phyloP scores from a whole-genome alignment of 441 rosid species.

The Euphorbia schlechtendalii region DNA sequence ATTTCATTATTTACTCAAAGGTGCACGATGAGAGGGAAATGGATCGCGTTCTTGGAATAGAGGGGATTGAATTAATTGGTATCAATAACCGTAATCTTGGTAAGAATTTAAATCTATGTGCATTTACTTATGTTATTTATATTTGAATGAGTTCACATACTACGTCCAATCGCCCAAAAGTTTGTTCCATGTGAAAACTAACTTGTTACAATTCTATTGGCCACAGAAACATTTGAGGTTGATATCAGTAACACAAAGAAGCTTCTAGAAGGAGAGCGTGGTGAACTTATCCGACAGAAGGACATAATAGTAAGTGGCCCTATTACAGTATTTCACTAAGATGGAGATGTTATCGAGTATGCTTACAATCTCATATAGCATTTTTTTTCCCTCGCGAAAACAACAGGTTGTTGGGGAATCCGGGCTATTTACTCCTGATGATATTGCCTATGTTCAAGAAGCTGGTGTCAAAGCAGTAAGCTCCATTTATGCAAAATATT shows the following conservation, averaged over 20 bases:
- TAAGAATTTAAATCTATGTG: slow-evolving; percentile 26
- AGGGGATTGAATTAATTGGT: slow-evolving; percentile 81
- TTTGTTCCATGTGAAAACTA: no score
- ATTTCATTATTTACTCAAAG: slow-evolving; percentile 28
- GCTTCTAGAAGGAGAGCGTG: slow-evolving; percentile 85
- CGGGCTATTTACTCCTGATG: slow-evolving; percentile 79
- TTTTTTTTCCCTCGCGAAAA: slow-evolving; percentile 4
- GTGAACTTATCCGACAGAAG: slow-evolving; percentile 52
- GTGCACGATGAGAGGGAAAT: slow-evolving; percentile 95
- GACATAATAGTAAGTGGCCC: slow-evolving; percentile 62
- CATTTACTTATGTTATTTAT: slow-evolving; percentile 7
- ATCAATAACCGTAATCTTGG: slow-evolving; percentile 92
- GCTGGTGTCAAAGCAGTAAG: slow-evolving; percentile 92
- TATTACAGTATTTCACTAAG: not conserved
- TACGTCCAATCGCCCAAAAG: not conserved
- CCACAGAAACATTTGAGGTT: slow-evolving; percentile 73
- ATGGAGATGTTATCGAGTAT: slow-evolving; percentile 4
- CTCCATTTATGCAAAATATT: slow-evolving; percentile 5
- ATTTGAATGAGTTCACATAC: not conserved
- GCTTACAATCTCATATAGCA: not conserved
- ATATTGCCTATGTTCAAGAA: slow-evolving; percentile 74
- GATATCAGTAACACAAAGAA: slow-evolving; percentile 78
- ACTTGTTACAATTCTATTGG: slow-evolving; percentile 14
- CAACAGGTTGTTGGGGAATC: slow-evolving; percentile 89
- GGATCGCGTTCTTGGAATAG: slow-evolving; percentile 91